Conservation (phyloP, 352 stramenopile species). For the Phytopythium mirpurense region DNA sequence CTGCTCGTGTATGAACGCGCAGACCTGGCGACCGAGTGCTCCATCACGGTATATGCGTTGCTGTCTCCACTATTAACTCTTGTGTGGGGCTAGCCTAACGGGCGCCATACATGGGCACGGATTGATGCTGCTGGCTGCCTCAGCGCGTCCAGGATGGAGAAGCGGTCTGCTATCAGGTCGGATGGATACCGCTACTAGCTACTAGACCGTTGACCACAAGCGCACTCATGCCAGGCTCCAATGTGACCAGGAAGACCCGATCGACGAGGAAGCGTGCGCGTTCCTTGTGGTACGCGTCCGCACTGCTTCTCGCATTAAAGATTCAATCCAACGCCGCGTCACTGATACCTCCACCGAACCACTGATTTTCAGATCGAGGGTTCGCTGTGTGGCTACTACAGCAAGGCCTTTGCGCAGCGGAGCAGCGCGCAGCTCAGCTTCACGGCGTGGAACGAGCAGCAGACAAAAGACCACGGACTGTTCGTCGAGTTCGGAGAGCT, state of each 20-base stretch:
- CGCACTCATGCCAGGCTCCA: background rate
- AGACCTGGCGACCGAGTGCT: slow-evolving; percentile 62
- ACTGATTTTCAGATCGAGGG: slow-evolving; percentile 70
- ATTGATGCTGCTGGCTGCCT: background rate
- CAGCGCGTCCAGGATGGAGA: slow-evolving; percentile 57
- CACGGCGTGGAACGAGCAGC: slow-evolving; percentile 39
- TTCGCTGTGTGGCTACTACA: slow-evolving; percentile 65
- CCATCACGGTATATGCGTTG: slow-evolving; percentile 24
- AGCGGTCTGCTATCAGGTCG: slow-evolving; percentile 56
- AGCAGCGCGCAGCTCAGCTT: slow-evolving; percentile 29
- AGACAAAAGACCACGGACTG: slow-evolving; percentile 34
- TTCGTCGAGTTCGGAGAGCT: slow-evolving; percentile 66
- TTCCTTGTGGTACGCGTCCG: slow-evolving; percentile 43
- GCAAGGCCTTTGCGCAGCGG: slow-evolving; percentile 52
- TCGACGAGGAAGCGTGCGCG: slow-evolving; percentile 30
- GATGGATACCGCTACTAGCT: background rate
- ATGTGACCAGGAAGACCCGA: slow-evolving; percentile 33
- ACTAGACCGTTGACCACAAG: background rate
- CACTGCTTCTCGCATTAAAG: no score
- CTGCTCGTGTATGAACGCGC: background rate
- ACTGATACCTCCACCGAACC: no score
- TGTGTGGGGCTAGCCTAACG: no score
- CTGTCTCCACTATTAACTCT: no score
- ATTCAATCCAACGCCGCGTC: no score
- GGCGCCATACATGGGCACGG: no score